Evolutionary conservation across 75 land plant genomes (phyloP).

Genomic region (Gnetum montanum): DNA sequence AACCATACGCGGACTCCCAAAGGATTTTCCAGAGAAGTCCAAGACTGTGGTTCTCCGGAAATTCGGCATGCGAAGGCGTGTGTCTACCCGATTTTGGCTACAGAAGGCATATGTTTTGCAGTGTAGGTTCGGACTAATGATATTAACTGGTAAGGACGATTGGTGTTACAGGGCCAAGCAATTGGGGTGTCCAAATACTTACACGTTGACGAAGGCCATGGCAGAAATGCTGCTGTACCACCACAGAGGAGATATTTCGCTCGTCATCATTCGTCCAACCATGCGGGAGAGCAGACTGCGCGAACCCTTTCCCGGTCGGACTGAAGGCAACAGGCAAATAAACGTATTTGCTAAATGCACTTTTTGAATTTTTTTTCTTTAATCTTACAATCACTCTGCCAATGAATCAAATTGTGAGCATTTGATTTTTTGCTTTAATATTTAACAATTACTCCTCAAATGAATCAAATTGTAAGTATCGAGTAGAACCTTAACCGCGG

Average conservation of each 20-base stretch:
- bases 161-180: conserved; percentile 40
- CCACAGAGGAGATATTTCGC: conserved; percentile 21
- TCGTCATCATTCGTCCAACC: conserved; percentile 43
- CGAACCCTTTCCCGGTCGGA: conserved; percentile 68
- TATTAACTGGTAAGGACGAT: too few species aligned
- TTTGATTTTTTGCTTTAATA: background rate
- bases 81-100: too few species aligned
- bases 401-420: background rate
- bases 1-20: too few species aligned
- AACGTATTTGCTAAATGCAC: background rate
- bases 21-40: too few species aligned
- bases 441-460: background rate
- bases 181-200: conserved; percentile 67
- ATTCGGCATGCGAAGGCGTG: too few species aligned
- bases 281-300: conserved; percentile 43
- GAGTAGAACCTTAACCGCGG: conserved; percentile 55
- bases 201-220: conserved; percentile 63
- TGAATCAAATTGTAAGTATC: background rate
- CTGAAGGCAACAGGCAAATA: conserved; percentile 43
- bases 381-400: background rate
- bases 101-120: too few species aligned
- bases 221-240: conserved; percentile 47
- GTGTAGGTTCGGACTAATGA: too few species aligned
- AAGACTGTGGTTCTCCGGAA: too few species aligned
- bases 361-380: background rate